phyloP scores from a whole-genome alignment of 2,329 filamentous ascomycete species.

The Fonsecaea nubica region DNA sequence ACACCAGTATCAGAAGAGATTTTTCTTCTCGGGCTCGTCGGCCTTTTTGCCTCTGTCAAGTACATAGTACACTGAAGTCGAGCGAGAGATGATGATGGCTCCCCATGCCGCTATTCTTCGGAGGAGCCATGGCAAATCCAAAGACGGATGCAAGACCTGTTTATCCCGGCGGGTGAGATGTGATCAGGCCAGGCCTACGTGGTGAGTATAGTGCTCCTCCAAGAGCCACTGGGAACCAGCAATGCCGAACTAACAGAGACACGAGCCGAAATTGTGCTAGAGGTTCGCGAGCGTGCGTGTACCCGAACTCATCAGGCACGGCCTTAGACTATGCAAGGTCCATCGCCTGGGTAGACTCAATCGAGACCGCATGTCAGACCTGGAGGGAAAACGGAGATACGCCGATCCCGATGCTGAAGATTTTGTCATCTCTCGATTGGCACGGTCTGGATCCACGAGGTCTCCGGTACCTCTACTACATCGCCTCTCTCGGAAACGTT shows the following conservation, averaged over 20 bases:
- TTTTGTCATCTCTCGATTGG: constrained; percentile 15
- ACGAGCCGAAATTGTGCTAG: constrained; percentile 43
- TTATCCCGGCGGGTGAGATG: constrained; percentile 45
- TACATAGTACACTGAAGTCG: neutral
- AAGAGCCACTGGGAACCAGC: constrained; percentile 38
- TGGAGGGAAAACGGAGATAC: constrained; percentile 13
- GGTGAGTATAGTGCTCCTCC: constrained; percentile 13
- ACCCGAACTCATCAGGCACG: constrained; percentile 2
- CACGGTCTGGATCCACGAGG: constrained; percentile 13
- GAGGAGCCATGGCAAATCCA: constrained; percentile 30
- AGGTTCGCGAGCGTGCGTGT: constrained; percentile 13
- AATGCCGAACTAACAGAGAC: constrained; percentile 23
- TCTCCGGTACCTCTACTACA: constrained; percentile 19
- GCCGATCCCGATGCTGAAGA: constrained; percentile 10
- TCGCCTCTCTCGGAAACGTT: constrained; percentile 1
- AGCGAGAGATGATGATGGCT: neutral
- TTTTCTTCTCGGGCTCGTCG: neutral
- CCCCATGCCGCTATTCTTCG: constrained; percentile 14
- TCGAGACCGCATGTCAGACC: constrained; percentile 17
- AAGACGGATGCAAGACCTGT: constrained; percentile 35
- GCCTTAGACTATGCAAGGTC: constrained; percentile 5
- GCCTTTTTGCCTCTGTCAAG: neutral
- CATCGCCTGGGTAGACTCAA: constrained; percentile 13
- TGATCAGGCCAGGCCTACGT: constrained; percentile 42
- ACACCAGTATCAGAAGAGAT: neutral